Percentiles rank a stretch among this genome's conserved stretches.
These are phyloP conservation scores for Microstegium vimineum DNA, from an alignment of 176 grass and related monocot genomes.

Conservation along the genomic window DNA sequence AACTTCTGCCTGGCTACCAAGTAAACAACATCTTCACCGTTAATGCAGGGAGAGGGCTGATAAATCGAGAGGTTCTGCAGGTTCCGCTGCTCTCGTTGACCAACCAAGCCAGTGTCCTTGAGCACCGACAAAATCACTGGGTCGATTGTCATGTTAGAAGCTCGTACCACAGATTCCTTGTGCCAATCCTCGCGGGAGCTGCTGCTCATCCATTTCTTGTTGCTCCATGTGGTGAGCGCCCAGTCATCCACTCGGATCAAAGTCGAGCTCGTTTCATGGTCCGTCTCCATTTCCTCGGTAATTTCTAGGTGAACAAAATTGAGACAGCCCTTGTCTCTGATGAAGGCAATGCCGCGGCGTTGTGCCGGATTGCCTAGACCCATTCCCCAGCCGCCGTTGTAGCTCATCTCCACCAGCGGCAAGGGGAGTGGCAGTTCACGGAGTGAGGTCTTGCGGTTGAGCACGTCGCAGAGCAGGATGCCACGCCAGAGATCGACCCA, in stretches of 20 bases:
- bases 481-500: slow-evolving; percentile 11
- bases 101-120: background rate
- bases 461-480: background rate
- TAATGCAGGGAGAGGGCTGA: background rate
- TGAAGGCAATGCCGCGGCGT: background rate
- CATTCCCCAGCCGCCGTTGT: background rate
- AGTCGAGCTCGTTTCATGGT: background rate
- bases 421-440: background rate
- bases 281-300: background rate
- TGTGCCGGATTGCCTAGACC: background rate
- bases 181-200: background rate
- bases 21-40: background rate
- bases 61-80: background rate
- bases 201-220: no score
- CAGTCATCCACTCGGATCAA: no score
- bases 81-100: no score
- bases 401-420: background rate
- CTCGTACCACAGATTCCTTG: background rate
- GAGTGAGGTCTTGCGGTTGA: background rate
- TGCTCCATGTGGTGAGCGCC: no score
- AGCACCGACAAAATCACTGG: background rate
- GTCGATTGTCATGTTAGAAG: background rate
- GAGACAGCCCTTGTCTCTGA: background rate
- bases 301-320: background rate
- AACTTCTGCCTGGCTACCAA: background rate